Evolutionary conservation across 2,329 filamentous ascomycete species (phyloP).

Genomic region (Scedosporium minutisporum): DNA sequence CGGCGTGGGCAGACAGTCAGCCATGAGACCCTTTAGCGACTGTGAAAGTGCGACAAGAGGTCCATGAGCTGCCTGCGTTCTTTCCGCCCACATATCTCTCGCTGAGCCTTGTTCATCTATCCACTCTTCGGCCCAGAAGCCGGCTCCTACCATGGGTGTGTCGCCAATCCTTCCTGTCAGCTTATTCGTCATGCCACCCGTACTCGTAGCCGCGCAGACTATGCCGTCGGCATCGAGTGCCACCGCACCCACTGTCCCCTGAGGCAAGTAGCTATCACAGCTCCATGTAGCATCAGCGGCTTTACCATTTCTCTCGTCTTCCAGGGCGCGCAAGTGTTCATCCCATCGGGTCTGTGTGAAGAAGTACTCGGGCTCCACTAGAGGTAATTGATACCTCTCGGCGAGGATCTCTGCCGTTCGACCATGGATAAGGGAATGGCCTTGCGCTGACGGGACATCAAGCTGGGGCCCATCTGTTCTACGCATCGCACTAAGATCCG

Average conservation of each 20-base stretch:
- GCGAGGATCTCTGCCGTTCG: constrained; percentile 61
- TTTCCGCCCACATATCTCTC: constrained; percentile 6
- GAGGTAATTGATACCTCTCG: constrained; percentile 55
- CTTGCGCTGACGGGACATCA: constrained; percentile 48
- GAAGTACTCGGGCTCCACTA: constrained; percentile 63
- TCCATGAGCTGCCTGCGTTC: background rate
- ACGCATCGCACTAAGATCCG: constrained; percentile 38
- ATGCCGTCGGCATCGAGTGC: constrained; percentile 69
- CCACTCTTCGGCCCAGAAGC: constrained; percentile 89
- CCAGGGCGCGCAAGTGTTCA: constrained; percentile 55
- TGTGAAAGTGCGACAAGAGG: constrained; percentile 26
- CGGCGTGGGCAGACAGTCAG: constrained; percentile 50
- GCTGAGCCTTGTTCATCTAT: constrained; percentile 32
- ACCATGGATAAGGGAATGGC: constrained; percentile 62
- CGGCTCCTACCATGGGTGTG: constrained; percentile 73
- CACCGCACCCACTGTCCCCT: constrained; percentile 78
- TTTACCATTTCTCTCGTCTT: constrained; percentile 35
- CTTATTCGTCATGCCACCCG: constrained; percentile 82
- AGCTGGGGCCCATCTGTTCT: constrained; percentile 20
- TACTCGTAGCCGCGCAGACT: constrained; percentile 57
- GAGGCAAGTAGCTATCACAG: constrained; percentile 58
- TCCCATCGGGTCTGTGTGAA: constrained; percentile 73
- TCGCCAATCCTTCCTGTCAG: constrained; percentile 76
- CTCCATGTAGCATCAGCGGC: constrained; percentile 44
- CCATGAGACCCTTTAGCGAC: constrained; percentile 37